A percentile compares a stretch with the other conserved stretches of the same genome.
Evolutionary conservation across 345 rosid genomes (phyloP).

Genomic region (Ceriops tagal): DNA sequence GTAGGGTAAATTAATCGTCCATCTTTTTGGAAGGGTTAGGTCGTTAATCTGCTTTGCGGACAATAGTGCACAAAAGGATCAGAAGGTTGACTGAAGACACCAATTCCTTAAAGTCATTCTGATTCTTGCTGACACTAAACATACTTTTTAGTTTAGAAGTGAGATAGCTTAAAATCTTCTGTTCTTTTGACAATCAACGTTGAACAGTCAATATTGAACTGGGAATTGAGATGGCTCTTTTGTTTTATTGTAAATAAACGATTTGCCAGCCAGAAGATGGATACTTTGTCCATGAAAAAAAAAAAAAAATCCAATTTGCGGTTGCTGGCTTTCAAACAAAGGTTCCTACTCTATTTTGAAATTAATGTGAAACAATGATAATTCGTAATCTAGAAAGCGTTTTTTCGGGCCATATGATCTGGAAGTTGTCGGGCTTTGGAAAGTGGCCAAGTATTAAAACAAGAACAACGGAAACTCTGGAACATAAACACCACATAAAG

Average conservation of each 20-base stretch:
- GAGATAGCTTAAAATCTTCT: too few relatives aligned
- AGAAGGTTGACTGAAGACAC: neutral
- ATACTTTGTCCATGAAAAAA: too few relatives aligned
- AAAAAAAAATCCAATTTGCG: too few relatives aligned
- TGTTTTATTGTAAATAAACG: neutral
- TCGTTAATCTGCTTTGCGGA: neutral
- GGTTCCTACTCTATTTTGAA: too few relatives aligned
- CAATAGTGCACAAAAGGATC: neutral
- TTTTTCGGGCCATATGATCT: too few relatives aligned
- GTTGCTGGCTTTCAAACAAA: too few relatives aligned
- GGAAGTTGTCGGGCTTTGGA: too few relatives aligned
- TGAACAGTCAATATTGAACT: neutral
- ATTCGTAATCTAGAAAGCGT: too few relatives aligned
- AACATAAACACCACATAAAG: neutral
- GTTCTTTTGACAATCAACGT: neutral
- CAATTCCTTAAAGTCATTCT: neutral
- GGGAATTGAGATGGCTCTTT: neutral
- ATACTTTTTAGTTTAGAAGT: too few relatives aligned
- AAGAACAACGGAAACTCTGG: neutral
- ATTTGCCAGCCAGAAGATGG: too few relatives aligned
- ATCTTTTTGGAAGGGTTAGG: neutral
- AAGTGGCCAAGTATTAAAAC: too few relatives aligned
- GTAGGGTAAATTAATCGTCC: neutral
- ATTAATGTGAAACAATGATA: too few relatives aligned
- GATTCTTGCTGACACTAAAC: neutral